Conservation (phyloP, 345 rosid species). For the Citrus inodora region DNA sequence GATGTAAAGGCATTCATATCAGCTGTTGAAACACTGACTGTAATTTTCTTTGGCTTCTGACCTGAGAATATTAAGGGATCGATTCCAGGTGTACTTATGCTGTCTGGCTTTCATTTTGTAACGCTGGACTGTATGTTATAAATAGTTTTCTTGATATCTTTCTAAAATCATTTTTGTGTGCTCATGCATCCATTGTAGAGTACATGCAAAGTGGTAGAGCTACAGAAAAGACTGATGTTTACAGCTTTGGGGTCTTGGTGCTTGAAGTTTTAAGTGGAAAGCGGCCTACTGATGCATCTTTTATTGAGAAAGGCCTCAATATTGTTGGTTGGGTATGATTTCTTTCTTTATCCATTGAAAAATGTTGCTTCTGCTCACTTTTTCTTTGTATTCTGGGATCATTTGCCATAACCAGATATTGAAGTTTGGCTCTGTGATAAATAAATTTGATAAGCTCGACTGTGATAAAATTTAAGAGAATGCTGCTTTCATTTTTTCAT, state of each 20-base stretch:
- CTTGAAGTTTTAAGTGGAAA: constrained; percentile 95
- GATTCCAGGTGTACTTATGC: not conserved
- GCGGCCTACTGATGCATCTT: constrained; percentile 94
- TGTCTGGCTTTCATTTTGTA: not conserved
- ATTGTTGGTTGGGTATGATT: constrained; percentile 95
- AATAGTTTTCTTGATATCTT: not conserved
- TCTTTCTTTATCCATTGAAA: not conserved
- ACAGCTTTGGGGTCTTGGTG: constrained; percentile 90
- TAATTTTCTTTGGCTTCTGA: not conserved
- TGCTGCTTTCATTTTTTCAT: not conserved
- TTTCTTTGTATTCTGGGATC: not conserved
- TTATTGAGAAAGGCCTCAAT: constrained; percentile 95
- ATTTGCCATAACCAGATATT: not conserved
- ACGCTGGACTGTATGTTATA: not conserved
- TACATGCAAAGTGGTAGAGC: constrained; percentile 99
- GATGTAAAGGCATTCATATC: not conserved
- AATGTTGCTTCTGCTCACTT: constrained; percentile 1
- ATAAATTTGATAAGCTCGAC: not conserved
- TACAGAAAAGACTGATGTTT: constrained; percentile 96
- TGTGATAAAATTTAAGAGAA: not conserved
- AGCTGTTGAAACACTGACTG: constrained; percentile 1
- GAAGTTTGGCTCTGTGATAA: not conserved
- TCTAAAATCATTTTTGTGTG: not conserved
- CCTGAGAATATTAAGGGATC: not conserved
- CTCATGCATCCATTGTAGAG: constrained; percentile 44